Base-by-base conservation (phyloP, 2,329 filamentous ascomycete species). In the Fonsecaea multimorphosa region DNA sequence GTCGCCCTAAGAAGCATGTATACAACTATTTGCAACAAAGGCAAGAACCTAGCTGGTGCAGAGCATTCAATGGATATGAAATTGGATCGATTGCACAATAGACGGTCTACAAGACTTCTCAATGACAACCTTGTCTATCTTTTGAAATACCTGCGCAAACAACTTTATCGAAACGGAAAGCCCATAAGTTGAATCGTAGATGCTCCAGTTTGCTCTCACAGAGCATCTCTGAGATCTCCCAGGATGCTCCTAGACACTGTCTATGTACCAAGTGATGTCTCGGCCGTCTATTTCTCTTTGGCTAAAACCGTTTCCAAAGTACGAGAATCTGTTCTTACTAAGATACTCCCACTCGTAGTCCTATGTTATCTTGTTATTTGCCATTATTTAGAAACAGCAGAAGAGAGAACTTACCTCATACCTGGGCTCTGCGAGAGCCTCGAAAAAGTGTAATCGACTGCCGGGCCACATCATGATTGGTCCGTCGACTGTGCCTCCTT, bases 381-480 rank as follows among this genome's bases (percentile, higher is more conserved):
- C 2, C 24, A n/a, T 24, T 9, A 29, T 24, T 3, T 12, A n/a
- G 46, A n/a, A 52, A n/a, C n/a, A n/a, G n/a, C n/a, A n/a, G n/a
- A 52, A 52, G 46, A 22, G 1, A 5, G 27, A 12, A 56, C 4
- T 6, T 52, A 60, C 81, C 70, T 84, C 81, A 3, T 75, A 77
- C 24, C 82, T 73, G 5, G 82, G 76, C 1, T 75, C 72, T 8
- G 73, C 70, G 24, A 78, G 63, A 40, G 75, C 64, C 56, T 74
- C 67, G 36, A 76, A 70, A 65, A 76, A 78, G 24, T 76, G 74
- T 16, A 76, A 70, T 5, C 73, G 70, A 60, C 75, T 77, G 32
- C 80, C 80, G 19, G 78, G 76, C 72, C 77, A 82, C 22, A 79
- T 72, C 3, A 79, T 79, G 46, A 77, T 44, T 79, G 74, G 7